Percentiles rank a stretch among this genome's conserved stretches.
Evolutionary conservation across 345 rosid genomes (phyloP).

Genomic region (Aurinia saxatilis): DNA sequence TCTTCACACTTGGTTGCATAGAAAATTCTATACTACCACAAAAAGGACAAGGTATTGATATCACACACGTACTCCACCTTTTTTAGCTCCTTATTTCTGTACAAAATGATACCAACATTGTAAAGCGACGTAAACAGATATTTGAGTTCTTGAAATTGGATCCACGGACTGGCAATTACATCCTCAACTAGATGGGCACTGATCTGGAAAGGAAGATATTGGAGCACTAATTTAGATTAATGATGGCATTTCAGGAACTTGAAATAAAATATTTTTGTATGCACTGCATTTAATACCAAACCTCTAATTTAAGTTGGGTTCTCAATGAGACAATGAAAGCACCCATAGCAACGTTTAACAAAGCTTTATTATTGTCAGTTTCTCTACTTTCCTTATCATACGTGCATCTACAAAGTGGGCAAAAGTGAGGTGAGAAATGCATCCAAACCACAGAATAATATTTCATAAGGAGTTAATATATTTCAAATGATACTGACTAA

Average conservation of each 20-base stretch:
- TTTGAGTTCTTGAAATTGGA: slow-evolving; percentile 59
- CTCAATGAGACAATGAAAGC: slow-evolving; percentile 63
- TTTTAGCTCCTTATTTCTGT: slow-evolving; percentile 52
- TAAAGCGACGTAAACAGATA: slow-evolving; percentile 49
- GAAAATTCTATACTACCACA: not conserved
- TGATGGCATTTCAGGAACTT: slow-evolving; percentile 8
- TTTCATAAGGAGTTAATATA: not conserved
- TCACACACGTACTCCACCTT: slow-evolving; percentile 47
- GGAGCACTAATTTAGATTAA: slow-evolving; percentile 17
- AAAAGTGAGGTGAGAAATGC: slow-evolving; percentile 11
- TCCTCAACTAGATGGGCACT: slow-evolving; percentile 38
- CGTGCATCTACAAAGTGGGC: slow-evolving; percentile 30
- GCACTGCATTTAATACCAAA: slow-evolving; percentile 21
- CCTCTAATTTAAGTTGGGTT: slow-evolving; percentile 52
- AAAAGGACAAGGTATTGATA: not conserved
- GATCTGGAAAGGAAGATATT: slow-evolving; percentile 44
- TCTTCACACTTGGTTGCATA: not conserved
- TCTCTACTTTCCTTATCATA: slow-evolving; percentile 38
- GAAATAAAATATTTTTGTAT: slow-evolving; percentile 11
- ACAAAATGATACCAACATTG: slow-evolving; percentile 56
- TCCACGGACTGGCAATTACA: slow-evolving; percentile 54
- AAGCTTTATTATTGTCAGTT: slow-evolving; percentile 42
- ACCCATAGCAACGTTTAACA: slow-evolving; percentile 51
- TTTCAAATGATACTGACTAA: not conserved
- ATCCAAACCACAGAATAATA: slow-evolving; percentile 11